Base-by-base conservation (phyloP, 1,284 basidiomycete species). In the Thecaphora frezii region DNA sequence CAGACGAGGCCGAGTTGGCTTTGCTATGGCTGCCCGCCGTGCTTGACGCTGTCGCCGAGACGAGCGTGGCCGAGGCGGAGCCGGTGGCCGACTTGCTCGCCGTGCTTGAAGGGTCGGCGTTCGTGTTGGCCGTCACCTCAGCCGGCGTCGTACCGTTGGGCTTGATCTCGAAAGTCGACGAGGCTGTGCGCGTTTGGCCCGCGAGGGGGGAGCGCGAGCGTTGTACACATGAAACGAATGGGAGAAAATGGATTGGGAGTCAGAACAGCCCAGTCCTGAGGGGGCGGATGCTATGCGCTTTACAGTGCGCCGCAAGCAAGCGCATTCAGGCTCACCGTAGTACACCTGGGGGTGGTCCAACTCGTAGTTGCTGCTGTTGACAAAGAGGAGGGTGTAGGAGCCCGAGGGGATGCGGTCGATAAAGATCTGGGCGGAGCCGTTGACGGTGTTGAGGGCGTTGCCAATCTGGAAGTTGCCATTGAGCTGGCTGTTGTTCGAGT, bases 391-490 rank as follows among this genome's bases (percentile, higher is more conserved):
- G 18, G 33, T 47, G 55, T 71, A 71, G 12, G 56, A 58, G 14
- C 69, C 69, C 24, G 30, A 49, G 2, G 69, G 69, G 33, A 71
- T 66, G 12, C 39, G 51, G 46, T 65, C 62, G 41, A 71, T 58
- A 38, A 59, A 66, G 52, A 71, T 66, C 46, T 66, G 59, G 9
- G 69, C 58, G 2, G 55, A 51, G 21, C 69, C 68, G 46, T 63
- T 64, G 1, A 44, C 41, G 28, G 69, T 71, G 21, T 41, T 3
- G 21, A 71, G 54, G 8, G 66, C 62, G 30, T 71, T 71, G 28
- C 65, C 69, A 16, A 71, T 48, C 51, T 71, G 66, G 51, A 68
- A 71, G 60, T 71, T 71, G 25, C 66, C 66, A 49, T 69, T 69
- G 24, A 71, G 53, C 52, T 53, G 28, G 44, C 45, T 59, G 51